Percentiles rank a stretch among this genome's conserved stretches.
phyloP scores from a whole-genome alignment of 1,284 basidiomycete genomes.

The Crucibulum parvulum region DNA sequence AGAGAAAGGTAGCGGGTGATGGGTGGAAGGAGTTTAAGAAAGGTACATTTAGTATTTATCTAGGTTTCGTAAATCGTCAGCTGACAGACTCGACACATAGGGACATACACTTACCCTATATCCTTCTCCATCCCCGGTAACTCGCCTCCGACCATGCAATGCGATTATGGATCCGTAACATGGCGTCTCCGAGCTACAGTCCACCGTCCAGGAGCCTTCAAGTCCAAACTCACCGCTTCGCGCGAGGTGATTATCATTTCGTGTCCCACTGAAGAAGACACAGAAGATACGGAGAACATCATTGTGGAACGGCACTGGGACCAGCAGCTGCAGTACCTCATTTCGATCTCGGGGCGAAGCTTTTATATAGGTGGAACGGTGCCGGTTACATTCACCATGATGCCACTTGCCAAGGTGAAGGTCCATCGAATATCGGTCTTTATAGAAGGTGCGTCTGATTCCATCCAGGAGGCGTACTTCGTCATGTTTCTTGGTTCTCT shows the following conservation, averaged over 20 bases:
- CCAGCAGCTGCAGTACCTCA: constrained; percentile 85
- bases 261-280: constrained; percentile 80
- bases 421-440: constrained; percentile 80
- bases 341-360: constrained; percentile 82
- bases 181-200: constrained; percentile 89
- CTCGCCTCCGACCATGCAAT: constrained; percentile 82
- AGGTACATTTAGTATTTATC: constrained; percentile 55
- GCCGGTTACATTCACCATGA: constrained; percentile 83
- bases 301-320: constrained; percentile 95
- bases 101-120: constrained; percentile 95
- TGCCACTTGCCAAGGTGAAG: constrained; percentile 88
- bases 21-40: constrained; percentile 93
- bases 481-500: neutral
- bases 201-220: constrained; percentile 85
- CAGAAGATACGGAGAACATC: constrained; percentile 84
- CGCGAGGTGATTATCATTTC: constrained; percentile 84
- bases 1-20: constrained; percentile 53
- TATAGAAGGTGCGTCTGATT: constrained; percentile 76
- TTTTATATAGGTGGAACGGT: constrained; percentile 87
- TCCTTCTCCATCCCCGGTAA: constrained; percentile 86
- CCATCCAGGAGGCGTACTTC: neutral
- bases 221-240: constrained; percentile 72
- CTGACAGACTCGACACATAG: constrained; percentile 41
- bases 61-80: neutral
- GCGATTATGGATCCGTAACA: constrained; percentile 80